A percentile compares a stretch with the other conserved stretches of the same genome.
phyloP scores from a whole-genome alignment of 73 alveolate species.

The Paramecium primaurelia region DNA sequence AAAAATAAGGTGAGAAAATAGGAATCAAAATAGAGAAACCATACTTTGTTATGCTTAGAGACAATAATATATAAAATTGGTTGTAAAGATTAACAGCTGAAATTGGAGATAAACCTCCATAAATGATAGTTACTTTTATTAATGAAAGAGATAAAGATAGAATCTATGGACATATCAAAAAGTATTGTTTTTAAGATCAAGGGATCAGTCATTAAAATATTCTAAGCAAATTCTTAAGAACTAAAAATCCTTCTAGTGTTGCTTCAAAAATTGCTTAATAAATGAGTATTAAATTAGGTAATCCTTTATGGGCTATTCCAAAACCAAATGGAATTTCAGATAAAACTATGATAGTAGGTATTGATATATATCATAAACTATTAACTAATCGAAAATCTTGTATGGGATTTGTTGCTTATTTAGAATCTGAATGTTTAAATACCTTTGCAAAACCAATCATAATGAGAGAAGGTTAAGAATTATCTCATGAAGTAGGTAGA shows the following conservation, averaged over 20 bases:
- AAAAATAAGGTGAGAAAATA: not conserved
- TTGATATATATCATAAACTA: constrained; percentile 21
- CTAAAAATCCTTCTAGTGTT: not conserved
- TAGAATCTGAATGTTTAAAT: not conserved
- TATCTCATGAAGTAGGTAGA: not conserved
- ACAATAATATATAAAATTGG: not conserved
- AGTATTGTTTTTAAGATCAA: not conserved
- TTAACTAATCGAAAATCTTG: constrained; percentile 45
- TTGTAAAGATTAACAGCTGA: not conserved
- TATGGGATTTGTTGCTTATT: constrained; percentile 57
- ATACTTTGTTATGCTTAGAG: not conserved
- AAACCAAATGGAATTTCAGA: constrained; percentile 15
- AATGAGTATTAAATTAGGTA: constrained; percentile 40
- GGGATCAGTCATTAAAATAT: constrained; percentile 16
- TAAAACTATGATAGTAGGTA: constrained; percentile 29
- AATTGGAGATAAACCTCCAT: constrained; percentile 30
- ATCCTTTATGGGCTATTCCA: constrained; percentile 28
- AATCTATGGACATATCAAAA: not conserved
- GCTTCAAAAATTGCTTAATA: constrained; percentile 40
- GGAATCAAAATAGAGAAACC: constrained; percentile 37
- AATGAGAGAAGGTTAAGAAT: constrained; percentile 34
- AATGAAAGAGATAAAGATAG: constrained; percentile 34
- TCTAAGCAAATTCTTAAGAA: not conserved
- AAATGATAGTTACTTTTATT: constrained; percentile 13
- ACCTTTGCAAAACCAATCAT: constrained; percentile 6